Evolutionary conservation across 768 basidiomycete genomes (phyloP), one percentile per base, ranked within the genome.

Genomic region (Russula griseocarnosa): DNA sequence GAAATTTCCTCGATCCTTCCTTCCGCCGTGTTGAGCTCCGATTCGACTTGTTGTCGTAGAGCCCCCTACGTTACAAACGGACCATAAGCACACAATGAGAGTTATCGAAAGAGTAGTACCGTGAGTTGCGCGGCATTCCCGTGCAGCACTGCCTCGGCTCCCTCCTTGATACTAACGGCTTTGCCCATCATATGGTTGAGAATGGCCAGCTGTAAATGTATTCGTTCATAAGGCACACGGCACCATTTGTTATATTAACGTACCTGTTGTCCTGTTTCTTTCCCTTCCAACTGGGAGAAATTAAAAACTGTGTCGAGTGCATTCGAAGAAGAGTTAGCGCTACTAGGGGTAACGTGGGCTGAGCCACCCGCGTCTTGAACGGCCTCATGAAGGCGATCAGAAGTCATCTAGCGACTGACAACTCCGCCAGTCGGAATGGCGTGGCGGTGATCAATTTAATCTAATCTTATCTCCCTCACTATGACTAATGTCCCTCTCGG

Each of bases 121-220:
- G 62, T 51, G 9, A 69, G 62, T 20, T 54, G 62, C 5, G 60
- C 20, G 22, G 66, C 36, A 49, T 60, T 59, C 13, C 34, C 55
- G 5, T 63, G 30, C 22, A 69, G 52, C 14, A 67, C 55, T 20
- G 66, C 59, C 49, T 69, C 68, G 10, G 68, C 68, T 34, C 68
- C 68, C 44, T 67, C 68, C 36, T 69, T 67, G 47, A 65, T 69
- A n/a, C 66, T 56, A 22, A 67, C 58, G 14, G 68, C 68, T 20
- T 34, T 55, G n/a, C 47, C 57, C 68, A 69, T 69, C 68, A 64
- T 67, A 30, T 50, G 56, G 49, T 53, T 65, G 32, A 69, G 62
- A 22, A 64, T 59, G 20, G 47, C 52, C 6, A 69, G 28, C 68
- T 69, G 32, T 28, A 5, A 47, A 24, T 5, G 18, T 13, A 46